Evolutionary conservation across 306 rosid genomes (phyloP), one percentile per base, ranked within the genome.

Genomic region (Corylus avellana): DNA sequence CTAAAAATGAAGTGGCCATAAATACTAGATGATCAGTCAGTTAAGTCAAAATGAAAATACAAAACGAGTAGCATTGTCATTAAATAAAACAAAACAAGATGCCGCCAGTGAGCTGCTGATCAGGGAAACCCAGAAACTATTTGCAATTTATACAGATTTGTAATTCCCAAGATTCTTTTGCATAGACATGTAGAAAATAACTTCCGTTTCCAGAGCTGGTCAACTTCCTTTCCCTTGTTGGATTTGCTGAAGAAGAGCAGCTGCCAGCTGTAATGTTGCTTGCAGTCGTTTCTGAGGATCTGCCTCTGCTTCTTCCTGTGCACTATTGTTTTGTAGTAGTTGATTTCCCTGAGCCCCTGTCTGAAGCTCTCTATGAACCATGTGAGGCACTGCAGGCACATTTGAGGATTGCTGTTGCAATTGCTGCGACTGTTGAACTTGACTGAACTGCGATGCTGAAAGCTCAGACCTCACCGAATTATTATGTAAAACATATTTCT

Each of bases 221-320:
- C 82, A 95, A 87, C 84, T 91, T 88, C 88, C 85, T 79, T 93
- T 91, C 62, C 94, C 97, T 83, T 93, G 94, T 78, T 93, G 99
- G 82, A 93, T 90, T 87, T 93, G 96, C 85, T 91, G 93, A 79
- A 95, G 98, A 86, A 95, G 97, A 80, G 89, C 93, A 63, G 99
- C 94, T 9, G 99, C 99, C 49, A 95, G 88, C 86, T 91, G 97
- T 54, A 95, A 84, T 1, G 99, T 95, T 16, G 99, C 99, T 84
- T 95, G 98, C 37, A 95, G 81, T 53, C 97, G 96, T 72, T 89
- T 89, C 87, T 94, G 96, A 1, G 97, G 92, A 91, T 91, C 99
- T 2, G 88, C 79, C 48, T 91, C 98, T 17, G 90, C 77, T 20
- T 87, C 94, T 64, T 84, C 91, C 79, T 79, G 89, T 59, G 80